Conservation (phyloP, 495 filamentous ascomycete genomes). For the Cetradonia linearis region DNA sequence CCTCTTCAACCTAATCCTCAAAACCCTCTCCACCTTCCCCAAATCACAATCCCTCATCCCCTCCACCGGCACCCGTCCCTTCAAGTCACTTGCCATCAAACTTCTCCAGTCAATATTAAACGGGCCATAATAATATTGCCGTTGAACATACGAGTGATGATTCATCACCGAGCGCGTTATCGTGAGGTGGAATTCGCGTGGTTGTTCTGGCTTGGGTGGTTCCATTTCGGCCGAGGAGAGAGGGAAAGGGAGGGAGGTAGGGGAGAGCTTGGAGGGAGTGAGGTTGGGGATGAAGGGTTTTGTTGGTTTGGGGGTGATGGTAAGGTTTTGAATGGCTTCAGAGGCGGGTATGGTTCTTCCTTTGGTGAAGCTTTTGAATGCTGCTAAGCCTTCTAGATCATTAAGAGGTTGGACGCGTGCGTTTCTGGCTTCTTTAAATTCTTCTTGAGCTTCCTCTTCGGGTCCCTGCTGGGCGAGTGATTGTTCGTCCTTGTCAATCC, state of each 20-base stretch:
- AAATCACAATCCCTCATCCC: conserved; percentile 23
- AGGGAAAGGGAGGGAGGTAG: conserved; percentile 6
- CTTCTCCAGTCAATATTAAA: conserved; percentile 24
- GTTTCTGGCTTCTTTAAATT: neutral
- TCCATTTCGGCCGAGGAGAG: neutral
- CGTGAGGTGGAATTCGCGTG: conserved; percentile 26
- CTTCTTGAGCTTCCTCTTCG: neutral
- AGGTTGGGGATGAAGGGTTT: conserved; percentile 6
- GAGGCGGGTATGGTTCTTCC: neutral
- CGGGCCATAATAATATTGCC: conserved; percentile 31
- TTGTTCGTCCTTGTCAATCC: neutral
- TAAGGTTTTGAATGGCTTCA: neutral
- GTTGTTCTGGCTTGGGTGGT: neutral
- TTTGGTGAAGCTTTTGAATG: neutral
- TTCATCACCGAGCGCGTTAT: conserved; percentile 27
- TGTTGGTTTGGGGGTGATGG: neutral
- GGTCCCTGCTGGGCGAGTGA: neutral
- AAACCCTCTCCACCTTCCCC: conserved; percentile 19
- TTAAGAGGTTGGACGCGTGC: neutral
- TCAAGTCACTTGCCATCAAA: conserved; percentile 22
- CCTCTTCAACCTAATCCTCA: conserved; percentile 17
- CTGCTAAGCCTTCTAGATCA: neutral
- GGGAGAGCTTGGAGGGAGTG: conserved; percentile 10
- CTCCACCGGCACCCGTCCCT: conserved; percentile 21
- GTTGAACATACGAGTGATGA: conserved; percentile 33